Percentiles rank a stretch among this genome's conserved stretches.
Conservation (phyloP, 345 rosid species). For the Boechera divaricarpa region DNA sequence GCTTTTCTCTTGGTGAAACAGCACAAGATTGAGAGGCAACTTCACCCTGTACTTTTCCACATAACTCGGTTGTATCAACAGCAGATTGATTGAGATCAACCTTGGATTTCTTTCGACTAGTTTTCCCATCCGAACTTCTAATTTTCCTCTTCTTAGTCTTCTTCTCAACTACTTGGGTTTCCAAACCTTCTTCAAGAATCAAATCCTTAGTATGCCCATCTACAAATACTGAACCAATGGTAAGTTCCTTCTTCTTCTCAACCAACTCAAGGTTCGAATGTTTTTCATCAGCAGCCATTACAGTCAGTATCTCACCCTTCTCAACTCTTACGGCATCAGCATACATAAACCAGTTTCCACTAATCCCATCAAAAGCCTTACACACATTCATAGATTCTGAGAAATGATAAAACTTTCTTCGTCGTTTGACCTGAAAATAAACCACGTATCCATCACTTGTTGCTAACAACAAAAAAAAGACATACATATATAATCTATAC, state of each 20-base stretch:
- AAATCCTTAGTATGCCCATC: background rate
- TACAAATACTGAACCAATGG: too few relatives aligned
- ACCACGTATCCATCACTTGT: background rate
- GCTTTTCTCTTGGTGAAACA: slow-evolving; percentile 40
- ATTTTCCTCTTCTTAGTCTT: slow-evolving; percentile 34
- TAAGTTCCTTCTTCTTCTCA: slow-evolving; percentile 28
- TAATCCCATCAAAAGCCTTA: slow-evolving; percentile 55
- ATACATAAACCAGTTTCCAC: slow-evolving; percentile 55
- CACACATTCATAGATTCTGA: slow-evolving; percentile 56
- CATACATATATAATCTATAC: background rate
- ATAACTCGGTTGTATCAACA: slow-evolving; percentile 2
- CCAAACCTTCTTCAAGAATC: slow-evolving; percentile 26
- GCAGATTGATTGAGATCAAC: slow-evolving; percentile 34
- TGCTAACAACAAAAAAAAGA: background rate
- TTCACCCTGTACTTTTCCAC: background rate
- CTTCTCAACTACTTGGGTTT: slow-evolving; percentile 33
- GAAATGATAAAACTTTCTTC: slow-evolving; percentile 55
- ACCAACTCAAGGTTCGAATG: slow-evolving; percentile 22
- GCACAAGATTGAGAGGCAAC: slow-evolving; percentile 36
- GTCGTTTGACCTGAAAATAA: slow-evolving; percentile 39
- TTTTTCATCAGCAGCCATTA: background rate
- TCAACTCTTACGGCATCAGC: slow-evolving; percentile 54
- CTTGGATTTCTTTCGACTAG: slow-evolving; percentile 45
- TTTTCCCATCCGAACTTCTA: slow-evolving; percentile 35
- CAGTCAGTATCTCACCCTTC: background rate